Conservation (phyloP, 169 alveolate genomes). For the Plasmodium vinckei region DNA sequence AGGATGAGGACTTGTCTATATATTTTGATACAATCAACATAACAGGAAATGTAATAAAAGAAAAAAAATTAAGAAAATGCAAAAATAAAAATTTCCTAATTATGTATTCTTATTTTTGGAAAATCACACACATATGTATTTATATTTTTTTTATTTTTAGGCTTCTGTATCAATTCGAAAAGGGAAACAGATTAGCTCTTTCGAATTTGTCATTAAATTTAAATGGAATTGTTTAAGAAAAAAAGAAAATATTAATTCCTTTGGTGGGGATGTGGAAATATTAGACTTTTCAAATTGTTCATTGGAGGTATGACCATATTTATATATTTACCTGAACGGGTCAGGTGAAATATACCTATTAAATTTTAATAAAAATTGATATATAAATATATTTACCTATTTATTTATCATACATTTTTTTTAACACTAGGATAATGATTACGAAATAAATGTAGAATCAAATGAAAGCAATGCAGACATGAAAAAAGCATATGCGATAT, state of each 20-base stretch:
- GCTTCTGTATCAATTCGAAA: constrained; percentile 51
- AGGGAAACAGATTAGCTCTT: constrained; percentile 57
- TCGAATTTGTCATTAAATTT: constrained; percentile 45
- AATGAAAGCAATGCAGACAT: constrained; percentile 14
- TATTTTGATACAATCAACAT: constrained; percentile 32
- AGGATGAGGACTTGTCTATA: constrained; percentile 17
- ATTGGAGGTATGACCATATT: constrained; percentile 32
- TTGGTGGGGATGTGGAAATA: constrained; percentile 44
- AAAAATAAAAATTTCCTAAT: background rate
- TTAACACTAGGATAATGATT: constrained; percentile 39
- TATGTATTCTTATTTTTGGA: background rate
- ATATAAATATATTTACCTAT: constrained; percentile 9
- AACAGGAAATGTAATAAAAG: constrained; percentile 35
- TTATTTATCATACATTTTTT: background rate
- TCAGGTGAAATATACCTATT: no score
- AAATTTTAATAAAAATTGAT: background rate
- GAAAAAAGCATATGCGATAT: constrained; percentile 18
- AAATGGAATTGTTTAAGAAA: constrained; percentile 19
- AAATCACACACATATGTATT: background rate
- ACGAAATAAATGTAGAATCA: constrained; percentile 37
- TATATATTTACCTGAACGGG: no score
- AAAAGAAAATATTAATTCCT: constrained; percentile 10
- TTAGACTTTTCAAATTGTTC: constrained; percentile 54
- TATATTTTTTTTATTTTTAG: background rate
- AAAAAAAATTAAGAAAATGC: background rate